A percentile compares a stretch with the other conserved stretches of the same genome.
Conservation (phyloP, 2,329 filamentous ascomycete species). For the Penicillium sp. region DNA sequence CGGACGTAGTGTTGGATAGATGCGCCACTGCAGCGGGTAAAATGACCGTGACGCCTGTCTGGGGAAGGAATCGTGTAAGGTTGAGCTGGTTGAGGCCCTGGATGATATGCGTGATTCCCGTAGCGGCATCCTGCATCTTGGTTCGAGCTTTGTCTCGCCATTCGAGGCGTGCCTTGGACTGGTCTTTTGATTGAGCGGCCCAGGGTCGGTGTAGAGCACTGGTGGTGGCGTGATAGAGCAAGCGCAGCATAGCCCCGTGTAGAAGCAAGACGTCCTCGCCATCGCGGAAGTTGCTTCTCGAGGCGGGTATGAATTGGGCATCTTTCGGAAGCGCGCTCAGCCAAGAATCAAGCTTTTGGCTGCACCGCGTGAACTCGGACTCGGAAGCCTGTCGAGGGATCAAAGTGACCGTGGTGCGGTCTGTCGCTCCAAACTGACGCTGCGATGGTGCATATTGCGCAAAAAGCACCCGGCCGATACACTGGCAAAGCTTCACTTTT, state of each 20-base stretch:
- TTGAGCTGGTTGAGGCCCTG: constrained; percentile 69
- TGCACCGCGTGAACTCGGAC: constrained; percentile 73
- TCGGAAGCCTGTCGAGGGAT: constrained; percentile 79
- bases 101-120: constrained; percentile 77
- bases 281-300: constrained; percentile 57
- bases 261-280: constrained; percentile 56
- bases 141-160: constrained; percentile 72
- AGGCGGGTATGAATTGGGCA: constrained; percentile 68
- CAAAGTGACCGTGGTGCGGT: constrained; percentile 75
- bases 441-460: constrained; percentile 87
- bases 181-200: constrained; percentile 62
- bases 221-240: constrained; percentile 89
- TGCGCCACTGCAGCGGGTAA: constrained; percentile 88
- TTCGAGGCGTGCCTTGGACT: constrained; percentile 48
- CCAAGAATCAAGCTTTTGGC: constrained; percentile 75
- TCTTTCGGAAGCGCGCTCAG: constrained; percentile 66
- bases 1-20: constrained; percentile 80
- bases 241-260: constrained; percentile 80
- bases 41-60: constrained; percentile 82
- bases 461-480: constrained; percentile 80
- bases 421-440: constrained; percentile 67
- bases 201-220: constrained; percentile 85
- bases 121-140: constrained; percentile 78
- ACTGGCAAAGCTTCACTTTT: constrained; percentile 82
- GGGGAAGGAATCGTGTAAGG: constrained; percentile 75